These are phyloP conservation scores for Eurotiales sp. DNA, from an alignment of 2,329 filamentous ascomycete genomes.

Conservation along the genomic window DNA sequence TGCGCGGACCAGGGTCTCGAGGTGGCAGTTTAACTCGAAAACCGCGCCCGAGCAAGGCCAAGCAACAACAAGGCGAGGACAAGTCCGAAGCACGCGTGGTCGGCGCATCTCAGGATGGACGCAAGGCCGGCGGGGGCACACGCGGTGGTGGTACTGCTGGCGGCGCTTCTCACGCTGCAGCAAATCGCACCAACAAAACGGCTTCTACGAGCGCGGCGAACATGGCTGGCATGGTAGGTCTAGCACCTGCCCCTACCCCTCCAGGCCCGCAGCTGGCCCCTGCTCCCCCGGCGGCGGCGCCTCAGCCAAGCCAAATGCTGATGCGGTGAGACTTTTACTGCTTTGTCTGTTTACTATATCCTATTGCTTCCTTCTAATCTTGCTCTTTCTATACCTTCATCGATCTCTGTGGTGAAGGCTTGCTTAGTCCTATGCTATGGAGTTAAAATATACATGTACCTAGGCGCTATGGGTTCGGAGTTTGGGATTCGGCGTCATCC, in stretches of 20 bases:
- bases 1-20: slow-evolving; percentile 66
- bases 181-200: not conserved
- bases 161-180: slow-evolving; percentile 1
- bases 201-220: not conserved
- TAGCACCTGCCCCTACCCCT: slow-evolving; percentile 15
- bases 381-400: not conserved
- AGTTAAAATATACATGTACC: not conserved
- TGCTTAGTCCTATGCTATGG: not conserved
- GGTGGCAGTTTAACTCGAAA: slow-evolving; percentile 72
- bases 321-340: not conserved
- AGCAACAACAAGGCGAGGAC: slow-evolving; percentile 79
- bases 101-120: slow-evolving; percentile 18
- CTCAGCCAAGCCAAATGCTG: slow-evolving; percentile 1
- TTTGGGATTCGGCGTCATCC: not conserved
- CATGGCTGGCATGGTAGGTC: slow-evolving; percentile 23
- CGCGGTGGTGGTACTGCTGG: slow-evolving; percentile 16
- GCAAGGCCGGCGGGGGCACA: slow-evolving; percentile 28
- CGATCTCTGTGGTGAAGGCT: too few relatives aligned
- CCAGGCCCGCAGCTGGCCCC: slow-evolving; percentile 24
- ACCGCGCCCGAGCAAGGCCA: slow-evolving; percentile 80
- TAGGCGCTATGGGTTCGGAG: not conserved
- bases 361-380: not conserved
- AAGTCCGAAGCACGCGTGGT: slow-evolving; percentile 59
- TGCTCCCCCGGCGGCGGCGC: slow-evolving; percentile 10
- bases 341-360: not conserved